phyloP scores from a whole-genome alignment of 1,284 basidiomycete genomes.

The Blastosporella zonata region DNA sequence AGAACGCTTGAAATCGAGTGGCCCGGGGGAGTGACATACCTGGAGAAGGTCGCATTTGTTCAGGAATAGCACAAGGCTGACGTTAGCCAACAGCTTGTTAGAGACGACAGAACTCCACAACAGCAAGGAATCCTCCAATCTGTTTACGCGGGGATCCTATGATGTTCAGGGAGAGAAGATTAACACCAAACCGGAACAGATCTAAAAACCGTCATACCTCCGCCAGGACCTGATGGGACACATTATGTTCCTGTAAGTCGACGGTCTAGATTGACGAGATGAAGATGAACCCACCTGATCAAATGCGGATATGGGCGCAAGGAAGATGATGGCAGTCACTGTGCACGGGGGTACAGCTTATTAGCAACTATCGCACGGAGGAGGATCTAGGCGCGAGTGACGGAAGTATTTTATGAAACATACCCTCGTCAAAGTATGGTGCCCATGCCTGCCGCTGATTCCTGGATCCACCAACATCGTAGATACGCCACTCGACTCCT shows the following conservation, averaged over 20 bases:
- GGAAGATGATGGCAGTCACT: constrained; percentile 83
- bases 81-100: constrained; percentile 63
- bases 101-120: constrained; percentile 69
- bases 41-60: constrained; percentile 76
- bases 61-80: constrained; percentile 74
- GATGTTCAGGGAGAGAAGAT: constrained; percentile 4
- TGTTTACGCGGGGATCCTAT: constrained; percentile 67
- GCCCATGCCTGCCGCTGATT: constrained; percentile 80
- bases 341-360: constrained; percentile 11
- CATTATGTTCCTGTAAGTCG: constrained; percentile 14
- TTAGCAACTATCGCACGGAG: constrained; percentile 1
- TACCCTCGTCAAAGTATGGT: constrained; percentile 79
- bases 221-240: constrained; percentile 45
- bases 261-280: constrained; percentile 12
- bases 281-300: constrained; percentile 48
- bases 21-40: constrained; percentile 32
- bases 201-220: constrained; percentile 46
- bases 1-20: neutral
- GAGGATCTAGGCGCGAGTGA: neutral
- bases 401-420: constrained; percentile 20
- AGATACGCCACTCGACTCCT: constrained; percentile 72
- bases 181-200: constrained; percentile 14
- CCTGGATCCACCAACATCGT: constrained; percentile 76
- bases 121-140: constrained; percentile 71
- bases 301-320: constrained; percentile 80